Evolutionary conservation across 768 basidiomycete species (phyloP), one percentile per base, ranked within the genome.

Genomic region (Leucocoprinus leucothites): DNA sequence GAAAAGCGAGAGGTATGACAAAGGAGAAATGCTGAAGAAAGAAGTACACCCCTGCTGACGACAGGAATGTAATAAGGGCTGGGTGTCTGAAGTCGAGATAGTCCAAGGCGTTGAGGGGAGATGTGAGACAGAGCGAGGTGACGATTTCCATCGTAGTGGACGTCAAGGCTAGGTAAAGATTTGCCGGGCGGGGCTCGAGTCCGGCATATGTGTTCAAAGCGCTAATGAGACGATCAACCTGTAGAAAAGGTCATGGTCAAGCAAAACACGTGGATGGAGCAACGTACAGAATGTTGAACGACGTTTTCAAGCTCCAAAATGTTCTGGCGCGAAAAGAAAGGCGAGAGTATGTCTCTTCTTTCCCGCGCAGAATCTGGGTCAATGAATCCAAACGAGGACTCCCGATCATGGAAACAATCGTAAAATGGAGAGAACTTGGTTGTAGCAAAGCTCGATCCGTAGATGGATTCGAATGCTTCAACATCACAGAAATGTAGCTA

Each of bases 401-500:
- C 53, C 13, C 57, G 51, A 8, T 62, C 59, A 21, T 64, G 53
- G 40, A 69, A 66, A 9, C 56, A 53, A 13, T 60, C 46, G 52
- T 68, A 71, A 45, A 71, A 65, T 6, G 18, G 36, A 1, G 59
- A 54, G 31, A 69, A 66, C 47, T 74, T 72, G 18, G 63, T 61
- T 28, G 69, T 67, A 11, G 54, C 63, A 22, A 56, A 57, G 3
- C 60, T 51, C 1, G 59, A 40, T 3, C 54, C 60, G 56, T 75
- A 73, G 28, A 76, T 73, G 21, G 70, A 66, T 18, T 59, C 57
- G 54, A 67, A 74, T 9, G 67, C 73, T 14, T 58, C 42, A 4
- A 68, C 65, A 21, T 67, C 65, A 31, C 54, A 62, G 63, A 75
- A 76, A 48, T 73, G 74, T 19, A 75, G 63, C 75, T 74, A 40